A percentile compares a stretch with the other conserved stretches of the same genome.
These are phyloP conservation scores for Suhomyces sp. DNA, from an alignment of 805 yeast species.

Conservation along the genomic window DNA sequence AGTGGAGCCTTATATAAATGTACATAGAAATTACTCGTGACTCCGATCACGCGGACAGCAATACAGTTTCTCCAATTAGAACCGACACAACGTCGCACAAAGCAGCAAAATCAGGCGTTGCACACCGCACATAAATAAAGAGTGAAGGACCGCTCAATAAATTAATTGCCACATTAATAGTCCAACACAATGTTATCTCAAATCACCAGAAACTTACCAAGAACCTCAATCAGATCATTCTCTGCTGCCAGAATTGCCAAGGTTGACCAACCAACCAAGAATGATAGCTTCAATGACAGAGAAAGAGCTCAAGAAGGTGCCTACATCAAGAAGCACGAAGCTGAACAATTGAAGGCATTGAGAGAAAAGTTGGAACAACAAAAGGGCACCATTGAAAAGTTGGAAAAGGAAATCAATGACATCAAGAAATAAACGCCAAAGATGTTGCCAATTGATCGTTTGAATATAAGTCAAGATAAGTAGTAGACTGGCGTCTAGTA, in stretches of 20 bases:
- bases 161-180: not conserved
- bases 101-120: not conserved
- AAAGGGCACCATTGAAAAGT: constrained; percentile 52
- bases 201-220: constrained; percentile 20
- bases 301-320: constrained; percentile 90
- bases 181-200: constrained; percentile 17
- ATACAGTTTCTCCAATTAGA: not conserved
- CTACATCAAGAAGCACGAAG: constrained; percentile 85
- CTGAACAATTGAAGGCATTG: constrained; percentile 76
- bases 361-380: constrained; percentile 75
- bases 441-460: not conserved
- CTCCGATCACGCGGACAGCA: not conserved
- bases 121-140: not conserved
- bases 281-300: constrained; percentile 57
- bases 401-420: constrained; percentile 47
- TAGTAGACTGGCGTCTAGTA: not conserved
- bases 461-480: not conserved
- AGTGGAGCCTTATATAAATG: constrained; percentile 4
- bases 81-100: not conserved
- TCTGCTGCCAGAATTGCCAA: constrained; percentile 26
- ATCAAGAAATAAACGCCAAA: constrained; percentile 7
- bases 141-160: not conserved
- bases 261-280: constrained; percentile 13
- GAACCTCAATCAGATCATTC: constrained; percentile 28
- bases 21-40: not conserved